Evolutionary conservation across 805 yeast species (phyloP), one percentile per base, ranked within the genome.

Genomic region (Wickerhamomyces subpelliculosus): DNA sequence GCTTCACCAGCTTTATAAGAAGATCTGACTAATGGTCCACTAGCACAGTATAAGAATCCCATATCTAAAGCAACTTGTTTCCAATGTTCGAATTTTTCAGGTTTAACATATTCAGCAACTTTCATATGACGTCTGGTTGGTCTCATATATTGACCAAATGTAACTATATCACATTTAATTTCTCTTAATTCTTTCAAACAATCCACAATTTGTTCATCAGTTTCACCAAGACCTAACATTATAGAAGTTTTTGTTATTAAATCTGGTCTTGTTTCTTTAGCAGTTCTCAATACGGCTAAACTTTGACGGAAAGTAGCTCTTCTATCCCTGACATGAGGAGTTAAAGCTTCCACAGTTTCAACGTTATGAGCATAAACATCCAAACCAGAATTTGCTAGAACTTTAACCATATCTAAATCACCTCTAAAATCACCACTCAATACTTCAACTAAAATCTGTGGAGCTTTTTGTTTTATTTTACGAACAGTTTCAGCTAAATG

Each of bases 111-210:
- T 50, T 90, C 97, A 10, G 86, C 96, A 31, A 93, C 99, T 66
- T 89, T 89, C 94, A 93, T 88, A 61, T 93, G 99, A 56, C 98
- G 80, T 64, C 85, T 93, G 2, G 99, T 93, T 32, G 99, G 99
- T 59, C 98, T 75, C 97, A 93, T 93, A 62, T 93, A 93, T 64
- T 93, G 99, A 27, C 99, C 99, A 63, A 93, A 93, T 0, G 99
- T 93, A 14, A 93, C 96, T 35, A 93, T 95, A 55, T 93, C 97
- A 60, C 95, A 93, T 8, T 72, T 65, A 32, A 81, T 73, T 16
- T 65, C 77, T 45, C 97, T 75, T 48, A 94, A 67, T 57, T 86
- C 95, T 44, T 61, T 69, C 52, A 93, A 59, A 0, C 97, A 80
- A 47, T 77, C 80, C 56, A 79, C 58, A 11, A 93, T 60, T 62